Conservation (phyloP, 1,284 basidiomycete species). For the Puccinia coronata region DNA sequence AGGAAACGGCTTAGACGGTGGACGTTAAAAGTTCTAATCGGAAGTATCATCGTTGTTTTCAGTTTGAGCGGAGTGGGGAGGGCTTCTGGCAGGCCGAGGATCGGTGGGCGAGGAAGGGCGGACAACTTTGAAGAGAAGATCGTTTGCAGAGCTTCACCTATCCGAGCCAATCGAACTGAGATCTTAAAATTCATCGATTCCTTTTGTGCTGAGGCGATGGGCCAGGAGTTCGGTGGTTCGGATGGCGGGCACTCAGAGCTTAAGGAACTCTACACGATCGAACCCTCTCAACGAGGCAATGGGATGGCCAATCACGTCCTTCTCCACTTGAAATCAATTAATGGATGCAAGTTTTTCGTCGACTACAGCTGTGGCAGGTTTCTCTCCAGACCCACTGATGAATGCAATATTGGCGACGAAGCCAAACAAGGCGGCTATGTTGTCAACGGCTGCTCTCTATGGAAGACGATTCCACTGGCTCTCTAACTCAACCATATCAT, state of each 20-base stretch:
- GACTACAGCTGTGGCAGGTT: conserved; percentile 43
- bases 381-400: conserved; percentile 43
- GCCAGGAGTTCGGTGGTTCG: conserved; percentile 30
- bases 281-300: neutral
- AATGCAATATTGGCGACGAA: conserved; percentile 48
- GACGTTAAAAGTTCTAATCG: conserved; percentile 12
- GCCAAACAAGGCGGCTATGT: conserved; percentile 40
- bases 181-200: conserved; percentile 47
- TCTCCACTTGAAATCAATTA: conserved; percentile 9
- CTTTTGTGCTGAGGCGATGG: conserved; percentile 37
- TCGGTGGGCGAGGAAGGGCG: neutral
- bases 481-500: neutral
- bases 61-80: conserved; percentile 9
- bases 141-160: conserved; percentile 26
- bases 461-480: conserved; percentile 33
- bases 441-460: conserved; percentile 43
- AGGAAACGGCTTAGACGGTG: neutral
- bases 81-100: conserved; percentile 17
- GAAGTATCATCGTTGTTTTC: conserved; percentile 8
- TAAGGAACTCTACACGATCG: conserved; percentile 36
- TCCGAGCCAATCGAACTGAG: conserved; percentile 13
- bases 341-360: conserved; percentile 38
- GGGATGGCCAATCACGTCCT: conserved; percentile 30
- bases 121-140: conserved; percentile 32
- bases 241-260: neutral